phyloP scores from a whole-genome alignment of 1,284 basidiomycete species.

The Rhodofomes roseus region DNA sequence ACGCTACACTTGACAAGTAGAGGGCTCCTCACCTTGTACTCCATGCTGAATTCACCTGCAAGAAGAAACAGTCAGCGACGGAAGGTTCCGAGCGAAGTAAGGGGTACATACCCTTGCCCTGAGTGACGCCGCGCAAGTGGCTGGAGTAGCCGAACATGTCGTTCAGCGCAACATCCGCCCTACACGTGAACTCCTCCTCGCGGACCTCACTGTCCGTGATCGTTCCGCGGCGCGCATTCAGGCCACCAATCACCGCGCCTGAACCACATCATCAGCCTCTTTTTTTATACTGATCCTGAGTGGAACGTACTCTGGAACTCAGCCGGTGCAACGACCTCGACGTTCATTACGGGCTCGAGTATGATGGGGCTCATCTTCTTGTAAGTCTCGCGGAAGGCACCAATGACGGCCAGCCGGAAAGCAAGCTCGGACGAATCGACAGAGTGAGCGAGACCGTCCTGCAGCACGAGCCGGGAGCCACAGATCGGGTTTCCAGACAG shows the following conservation, averaged over 20 bases:
- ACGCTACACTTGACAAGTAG: background rate
- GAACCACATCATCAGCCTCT: background rate
- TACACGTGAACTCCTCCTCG: conserved; percentile 94
- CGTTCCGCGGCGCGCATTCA: conserved; percentile 92
- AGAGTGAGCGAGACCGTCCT: conserved; percentile 92
- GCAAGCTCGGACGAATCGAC: conserved; percentile 98
- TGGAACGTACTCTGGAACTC: conserved; percentile 87
- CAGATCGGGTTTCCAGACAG: conserved; percentile 89
- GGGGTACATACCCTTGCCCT: conserved; percentile 75
- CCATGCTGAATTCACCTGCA: conserved; percentile 88
- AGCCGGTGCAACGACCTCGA: conserved; percentile 93
- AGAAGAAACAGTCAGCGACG: background rate
- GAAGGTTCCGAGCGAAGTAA: conserved; percentile 1
- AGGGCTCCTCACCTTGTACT: conserved; percentile 80
- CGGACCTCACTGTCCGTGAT: conserved; percentile 96
- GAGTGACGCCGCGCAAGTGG: conserved; percentile 89
- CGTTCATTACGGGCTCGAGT: conserved; percentile 97
- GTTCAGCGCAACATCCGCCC: conserved; percentile 92
- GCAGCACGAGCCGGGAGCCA: conserved; percentile 85
- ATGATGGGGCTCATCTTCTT: conserved; percentile 77
- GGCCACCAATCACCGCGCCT: conserved; percentile 88
- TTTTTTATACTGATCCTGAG: background rate
- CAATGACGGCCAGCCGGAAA: conserved; percentile 87
- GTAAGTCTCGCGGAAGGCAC: conserved; percentile 93
- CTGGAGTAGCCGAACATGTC: conserved; percentile 99